phyloP scores from a whole-genome alignment of 148 eudicot species.

The Silene latifolia region DNA sequence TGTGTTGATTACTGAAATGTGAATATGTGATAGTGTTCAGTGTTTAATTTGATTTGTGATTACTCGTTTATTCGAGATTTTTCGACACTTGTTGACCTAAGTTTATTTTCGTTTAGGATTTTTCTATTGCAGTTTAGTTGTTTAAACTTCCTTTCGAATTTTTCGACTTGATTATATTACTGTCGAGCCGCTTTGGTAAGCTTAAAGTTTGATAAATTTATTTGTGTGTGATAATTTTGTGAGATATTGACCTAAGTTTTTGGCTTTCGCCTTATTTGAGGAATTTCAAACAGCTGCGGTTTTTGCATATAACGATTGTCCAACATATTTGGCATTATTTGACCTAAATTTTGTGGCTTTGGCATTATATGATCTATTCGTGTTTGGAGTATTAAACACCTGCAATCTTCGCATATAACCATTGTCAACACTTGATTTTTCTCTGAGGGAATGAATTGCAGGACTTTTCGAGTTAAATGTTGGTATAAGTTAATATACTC shows the following conservation, averaged over 20 bases:
- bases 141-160: neutral
- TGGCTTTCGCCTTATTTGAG: neutral
- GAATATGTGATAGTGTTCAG: neutral
- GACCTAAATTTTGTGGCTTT: neutral
- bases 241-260: neutral
- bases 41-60: neutral
- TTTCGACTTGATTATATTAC: neutral
- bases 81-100: too few relatives aligned
- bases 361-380: neutral
- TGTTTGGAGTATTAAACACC: too few relatives aligned
- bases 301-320: too few relatives aligned
- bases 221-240: neutral
- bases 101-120: too few relatives aligned
- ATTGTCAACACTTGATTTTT: too few relatives aligned
- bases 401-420: too few relatives aligned
- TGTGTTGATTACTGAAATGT: neutral
- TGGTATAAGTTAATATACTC: too few relatives aligned
- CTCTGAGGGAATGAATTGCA: too few relatives aligned
- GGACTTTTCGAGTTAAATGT: too few relatives aligned
- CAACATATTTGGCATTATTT: too few relatives aligned
- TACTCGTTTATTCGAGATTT: too few relatives aligned
- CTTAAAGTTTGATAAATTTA: neutral
- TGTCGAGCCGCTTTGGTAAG: neutral
- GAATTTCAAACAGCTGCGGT: neutral
- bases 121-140: neutral